phyloP scores from a whole-genome alignment of 139 green algal species.

The Microglena sp. region DNA sequence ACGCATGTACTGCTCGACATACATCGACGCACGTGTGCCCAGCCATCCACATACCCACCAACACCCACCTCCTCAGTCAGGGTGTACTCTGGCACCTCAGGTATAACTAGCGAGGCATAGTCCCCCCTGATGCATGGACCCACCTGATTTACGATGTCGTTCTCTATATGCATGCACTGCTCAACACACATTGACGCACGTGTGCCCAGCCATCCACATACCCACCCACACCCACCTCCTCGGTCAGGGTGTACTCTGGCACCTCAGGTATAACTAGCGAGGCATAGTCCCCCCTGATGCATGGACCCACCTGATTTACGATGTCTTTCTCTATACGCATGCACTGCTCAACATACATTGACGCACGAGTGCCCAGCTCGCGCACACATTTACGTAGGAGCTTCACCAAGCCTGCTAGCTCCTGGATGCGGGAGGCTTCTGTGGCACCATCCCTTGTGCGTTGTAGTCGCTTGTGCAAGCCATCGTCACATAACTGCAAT shows the following conservation, averaged over 20 bases:
- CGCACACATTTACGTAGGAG: constrained; percentile 51
- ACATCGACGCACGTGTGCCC: neutral
- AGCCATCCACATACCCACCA: no score
- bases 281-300: no score
- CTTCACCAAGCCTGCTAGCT: constrained; percentile 76
- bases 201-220: neutral
- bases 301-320: constrained; percentile 7
- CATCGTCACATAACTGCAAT: constrained; percentile 39
- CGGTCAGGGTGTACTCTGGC: no score
- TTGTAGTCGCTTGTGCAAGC: constrained; percentile 58
- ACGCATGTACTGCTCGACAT: neutral
- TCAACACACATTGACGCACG: neutral
- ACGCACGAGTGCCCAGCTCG: constrained; percentile 38
- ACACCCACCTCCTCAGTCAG: no score
- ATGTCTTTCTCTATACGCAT: constrained; percentile 8
- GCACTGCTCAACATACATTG: constrained; percentile 43
- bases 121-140: no score
- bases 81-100: no score
- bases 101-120: no score
- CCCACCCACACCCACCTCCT: neutral
- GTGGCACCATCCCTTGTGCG: constrained; percentile 74
- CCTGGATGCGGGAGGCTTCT: constrained; percentile 58
- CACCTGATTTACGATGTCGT: constrained; percentile 7
- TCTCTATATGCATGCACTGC: neutral
- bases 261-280: no score